Evolutionary conservation across 2,329 filamentous ascomycete genomes (phyloP).

Genomic region (Septoria petroselini): DNA sequence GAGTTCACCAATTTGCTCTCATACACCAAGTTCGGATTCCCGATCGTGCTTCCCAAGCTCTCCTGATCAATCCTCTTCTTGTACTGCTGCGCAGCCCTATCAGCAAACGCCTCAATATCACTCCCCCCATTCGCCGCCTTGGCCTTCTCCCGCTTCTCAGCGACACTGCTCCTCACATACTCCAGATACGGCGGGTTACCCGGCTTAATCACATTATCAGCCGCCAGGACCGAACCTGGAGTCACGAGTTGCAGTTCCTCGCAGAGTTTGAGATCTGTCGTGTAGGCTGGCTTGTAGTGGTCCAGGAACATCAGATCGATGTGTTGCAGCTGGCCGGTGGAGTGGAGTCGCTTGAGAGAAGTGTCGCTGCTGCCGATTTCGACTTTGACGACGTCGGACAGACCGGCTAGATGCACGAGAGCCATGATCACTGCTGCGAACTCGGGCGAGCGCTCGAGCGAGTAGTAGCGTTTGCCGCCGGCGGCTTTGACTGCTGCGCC

Average conservation of each 20-base stretch:
- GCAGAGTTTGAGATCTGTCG: slow-evolving; percentile 70
- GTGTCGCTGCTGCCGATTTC: slow-evolving; percentile 66
- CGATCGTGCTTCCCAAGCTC: slow-evolving; percentile 44
- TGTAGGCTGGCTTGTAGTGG: slow-evolving; percentile 75
- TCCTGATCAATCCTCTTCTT: slow-evolving; percentile 48
- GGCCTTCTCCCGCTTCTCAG: slow-evolving; percentile 45
- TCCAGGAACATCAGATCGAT: slow-evolving; percentile 77
- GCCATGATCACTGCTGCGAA: slow-evolving; percentile 68
- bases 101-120: slow-evolving; percentile 42
- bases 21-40: slow-evolving; percentile 65
- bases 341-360: slow-evolving; percentile 61
- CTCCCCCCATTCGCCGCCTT: slow-evolving; percentile 27
- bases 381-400: slow-evolving; percentile 67
- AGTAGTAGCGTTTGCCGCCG: slow-evolving; percentile 65
- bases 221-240: slow-evolving; percentile 61
- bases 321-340: slow-evolving; percentile 52
- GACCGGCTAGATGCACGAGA: slow-evolving; percentile 70
- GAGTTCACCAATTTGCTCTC: slow-evolving; percentile 62
- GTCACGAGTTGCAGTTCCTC: slow-evolving; percentile 66
- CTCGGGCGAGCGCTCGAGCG: slow-evolving; percentile 69
- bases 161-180: slow-evolving; percentile 64
- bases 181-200: slow-evolving; percentile 68
- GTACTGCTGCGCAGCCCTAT: slow-evolving; percentile 50
- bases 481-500: slow-evolving; percentile 61
- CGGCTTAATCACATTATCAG: slow-evolving; percentile 69